phyloP scores from a whole-genome alignment of 1,284 basidiomycete genomes.

The Trichosporon sp. region DNA sequence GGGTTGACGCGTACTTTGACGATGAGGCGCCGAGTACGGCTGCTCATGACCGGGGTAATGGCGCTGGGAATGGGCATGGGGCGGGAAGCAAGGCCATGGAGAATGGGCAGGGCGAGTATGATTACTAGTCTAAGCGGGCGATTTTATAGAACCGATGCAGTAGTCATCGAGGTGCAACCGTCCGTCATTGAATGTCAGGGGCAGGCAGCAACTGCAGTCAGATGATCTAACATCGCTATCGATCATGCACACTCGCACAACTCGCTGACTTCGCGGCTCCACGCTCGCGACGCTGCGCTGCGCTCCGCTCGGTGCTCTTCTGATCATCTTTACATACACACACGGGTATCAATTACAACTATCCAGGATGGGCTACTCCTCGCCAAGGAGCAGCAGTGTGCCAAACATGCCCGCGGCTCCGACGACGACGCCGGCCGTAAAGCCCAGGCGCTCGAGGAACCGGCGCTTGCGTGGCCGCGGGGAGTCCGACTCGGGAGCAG shows the following conservation, averaged over 20 bases:
- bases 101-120: constrained; percentile 45
- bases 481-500: neutral
- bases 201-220: too few relatives aligned
- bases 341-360: neutral
- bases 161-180: too few relatives aligned
- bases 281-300: neutral
- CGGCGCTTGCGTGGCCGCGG: neutral
- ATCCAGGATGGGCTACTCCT: neutral
- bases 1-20: constrained; percentile 45
- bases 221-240: neutral
- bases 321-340: neutral
- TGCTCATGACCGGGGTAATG: neutral
- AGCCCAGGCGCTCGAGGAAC: neutral
- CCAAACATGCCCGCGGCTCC: neutral
- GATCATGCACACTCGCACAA: neutral
- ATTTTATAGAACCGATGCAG: too few relatives aligned
- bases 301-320: too few relatives aligned
- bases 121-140: constrained; percentile 41
- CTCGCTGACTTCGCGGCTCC: neutral
- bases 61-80: constrained; percentile 3
- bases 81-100: constrained; percentile 15
- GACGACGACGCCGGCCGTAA: neutral
- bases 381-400: neutral
- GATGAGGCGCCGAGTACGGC: constrained; percentile 37
- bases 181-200: too few relatives aligned